Percentiles rank a stretch among this genome's conserved stretches.
These are phyloP conservation scores for Porcisia hertigi DNA, from an alignment of 208 protist genomes.

Conservation along the genomic window DNA sequence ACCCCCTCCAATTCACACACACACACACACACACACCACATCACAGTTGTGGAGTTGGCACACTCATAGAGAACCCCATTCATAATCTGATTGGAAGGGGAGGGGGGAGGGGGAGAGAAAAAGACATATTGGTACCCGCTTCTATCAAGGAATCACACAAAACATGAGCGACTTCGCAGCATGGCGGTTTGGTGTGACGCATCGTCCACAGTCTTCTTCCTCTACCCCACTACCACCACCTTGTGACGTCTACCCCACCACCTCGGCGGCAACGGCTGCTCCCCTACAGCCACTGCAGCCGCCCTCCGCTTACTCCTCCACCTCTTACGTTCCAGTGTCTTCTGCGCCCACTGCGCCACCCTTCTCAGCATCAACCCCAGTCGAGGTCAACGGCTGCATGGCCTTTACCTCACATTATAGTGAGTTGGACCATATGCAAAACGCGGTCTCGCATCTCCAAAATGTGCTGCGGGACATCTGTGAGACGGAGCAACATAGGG, in stretches of 20 bases:
- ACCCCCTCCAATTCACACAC: not conserved
- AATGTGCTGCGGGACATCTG: conserved; percentile 42
- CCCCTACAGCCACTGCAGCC: conserved; percentile 1
- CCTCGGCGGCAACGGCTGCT: not conserved
- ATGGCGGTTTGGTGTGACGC: conserved; percentile 26
- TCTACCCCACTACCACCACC: not conserved
- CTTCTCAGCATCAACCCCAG: not conserved
- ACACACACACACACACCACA: not conserved
- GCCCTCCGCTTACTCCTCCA: not conserved
- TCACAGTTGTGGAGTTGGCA: not conserved
- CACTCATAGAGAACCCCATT: not conserved
- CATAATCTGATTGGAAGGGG: not conserved
- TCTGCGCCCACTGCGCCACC: not conserved
- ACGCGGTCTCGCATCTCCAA: conserved; percentile 9
- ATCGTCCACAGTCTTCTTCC: not conserved
- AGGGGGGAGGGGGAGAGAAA: too few species aligned
- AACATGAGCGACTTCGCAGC: conserved; percentile 28
- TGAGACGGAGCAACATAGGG: conserved; percentile 42
- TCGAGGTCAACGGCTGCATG: not conserved
- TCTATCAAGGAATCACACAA: not conserved
- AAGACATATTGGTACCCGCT: too few species aligned
- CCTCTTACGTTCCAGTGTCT: not conserved
- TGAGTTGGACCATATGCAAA: not conserved
- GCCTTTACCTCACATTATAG: not conserved
- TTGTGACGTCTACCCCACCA: not conserved